Percentiles rank a stretch among this genome's conserved stretches.
Evolutionary conservation across 352 stramenopile species (phyloP).

Genomic region (Phytopythium litorale): DNA sequence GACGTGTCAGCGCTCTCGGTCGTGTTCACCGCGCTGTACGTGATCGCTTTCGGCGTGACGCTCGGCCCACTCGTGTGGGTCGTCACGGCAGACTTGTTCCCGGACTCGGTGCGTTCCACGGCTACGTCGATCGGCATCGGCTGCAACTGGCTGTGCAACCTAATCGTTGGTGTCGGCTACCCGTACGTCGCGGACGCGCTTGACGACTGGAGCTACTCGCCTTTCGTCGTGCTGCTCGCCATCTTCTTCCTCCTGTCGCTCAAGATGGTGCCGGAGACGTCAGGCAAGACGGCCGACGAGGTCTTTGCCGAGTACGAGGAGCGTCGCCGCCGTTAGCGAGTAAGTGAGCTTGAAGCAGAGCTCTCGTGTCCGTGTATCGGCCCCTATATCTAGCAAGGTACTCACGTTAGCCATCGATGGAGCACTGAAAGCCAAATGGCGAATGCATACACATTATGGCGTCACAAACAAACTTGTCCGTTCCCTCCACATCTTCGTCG

Average conservation of each 20-base stretch:
- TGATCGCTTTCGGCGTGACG: not conserved
- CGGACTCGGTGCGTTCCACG: slow-evolving; percentile 39
- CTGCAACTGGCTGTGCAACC: slow-evolving; percentile 42
- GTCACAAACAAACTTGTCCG: too few species aligned
- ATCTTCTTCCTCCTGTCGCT: slow-evolving; percentile 41
- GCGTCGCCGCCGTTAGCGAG: slow-evolving; percentile 9
- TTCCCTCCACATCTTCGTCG: too few species aligned
- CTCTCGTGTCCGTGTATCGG: too few species aligned
- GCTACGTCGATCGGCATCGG: slow-evolving; percentile 39
- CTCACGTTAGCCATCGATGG: too few species aligned
- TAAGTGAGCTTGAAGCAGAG: not conserved
- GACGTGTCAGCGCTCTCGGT: slow-evolving; percentile 19
- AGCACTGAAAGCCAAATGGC: too few species aligned
- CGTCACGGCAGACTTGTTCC: slow-evolving; percentile 49
- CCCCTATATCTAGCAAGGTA: too few species aligned
- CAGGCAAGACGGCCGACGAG: slow-evolving; percentile 33
- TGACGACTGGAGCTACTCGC: not conserved
- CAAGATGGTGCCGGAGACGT: slow-evolving; percentile 55
- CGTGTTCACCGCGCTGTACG: slow-evolving; percentile 15
- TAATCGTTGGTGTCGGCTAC: slow-evolving; percentile 41
- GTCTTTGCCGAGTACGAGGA: slow-evolving; percentile 20
- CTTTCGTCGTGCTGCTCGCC: slow-evolving; percentile 19
- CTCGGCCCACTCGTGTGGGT: slow-evolving; percentile 35
- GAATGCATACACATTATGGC: too few species aligned
- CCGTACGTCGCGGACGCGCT: slow-evolving; percentile 34